Conservation (phyloP, 1,139 yeast species). For the Lodderomyces orthopsilosis region DNA sequence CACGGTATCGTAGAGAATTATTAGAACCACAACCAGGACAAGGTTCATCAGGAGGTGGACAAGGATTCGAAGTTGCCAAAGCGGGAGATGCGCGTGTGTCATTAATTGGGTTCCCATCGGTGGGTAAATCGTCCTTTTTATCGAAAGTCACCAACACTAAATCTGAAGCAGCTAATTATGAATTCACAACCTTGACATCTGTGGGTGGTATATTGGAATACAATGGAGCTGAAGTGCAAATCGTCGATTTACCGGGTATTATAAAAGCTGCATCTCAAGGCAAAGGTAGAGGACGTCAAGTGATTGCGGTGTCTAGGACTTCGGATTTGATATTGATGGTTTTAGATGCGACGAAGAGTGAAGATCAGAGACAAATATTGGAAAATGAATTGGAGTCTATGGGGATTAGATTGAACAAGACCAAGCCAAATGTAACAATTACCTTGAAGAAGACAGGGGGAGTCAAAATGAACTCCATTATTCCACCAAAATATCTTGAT, state of each 20-base stretch:
- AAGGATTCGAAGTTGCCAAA: constrained; percentile 93
- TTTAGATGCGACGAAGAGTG: constrained; percentile 90
- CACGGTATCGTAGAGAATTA: constrained; percentile 88
- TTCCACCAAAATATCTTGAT: constrained; percentile 79
- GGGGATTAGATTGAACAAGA: constrained; percentile 84
- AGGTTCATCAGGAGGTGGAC: constrained; percentile 71
- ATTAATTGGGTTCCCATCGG: constrained; percentile 95
- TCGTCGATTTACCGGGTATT: constrained; percentile 95
- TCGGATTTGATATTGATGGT: constrained; percentile 93
- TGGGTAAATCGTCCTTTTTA: constrained; percentile 89
- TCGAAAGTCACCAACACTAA: constrained; percentile 88
- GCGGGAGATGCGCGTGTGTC: constrained; percentile 97
- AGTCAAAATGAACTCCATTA: constrained; percentile 72
- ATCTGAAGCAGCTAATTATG: constrained; percentile 92
- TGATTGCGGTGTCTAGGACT: constrained; percentile 92
- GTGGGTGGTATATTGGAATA: constrained; percentile 94
- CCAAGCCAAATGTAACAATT: constrained; percentile 76
- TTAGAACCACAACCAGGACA: constrained; percentile 79
- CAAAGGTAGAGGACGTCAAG: constrained; percentile 96
- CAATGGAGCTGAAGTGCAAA: constrained; percentile 95
- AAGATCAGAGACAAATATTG: constrained; percentile 79
- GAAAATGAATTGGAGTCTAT: constrained; percentile 91
- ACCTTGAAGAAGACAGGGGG: constrained; percentile 89
- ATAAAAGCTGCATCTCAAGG: constrained; percentile 97
- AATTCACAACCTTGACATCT: constrained; percentile 93